A percentile compares a stretch with the other conserved stretches of the same genome.
These are phyloP conservation scores for Binderoboletus segoi DNA, from an alignment of 1,284 basidiomycete species.

Conservation along the genomic window DNA sequence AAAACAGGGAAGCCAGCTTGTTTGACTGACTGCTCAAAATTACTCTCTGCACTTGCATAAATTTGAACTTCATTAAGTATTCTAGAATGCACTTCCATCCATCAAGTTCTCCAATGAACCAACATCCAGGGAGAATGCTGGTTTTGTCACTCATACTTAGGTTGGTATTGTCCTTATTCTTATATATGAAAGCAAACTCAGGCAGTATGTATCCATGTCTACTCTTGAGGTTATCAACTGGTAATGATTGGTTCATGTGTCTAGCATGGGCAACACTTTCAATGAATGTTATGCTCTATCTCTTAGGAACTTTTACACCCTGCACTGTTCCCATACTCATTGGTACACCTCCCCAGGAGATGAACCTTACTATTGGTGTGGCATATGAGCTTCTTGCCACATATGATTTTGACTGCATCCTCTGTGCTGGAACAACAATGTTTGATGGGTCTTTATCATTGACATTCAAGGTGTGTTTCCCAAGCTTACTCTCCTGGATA, in stretches of 20 bases:
- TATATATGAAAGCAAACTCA: slow-evolving; percentile 15
- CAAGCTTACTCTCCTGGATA: background rate
- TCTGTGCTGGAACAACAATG: slow-evolving; percentile 25
- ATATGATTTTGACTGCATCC: slow-evolving; percentile 28
- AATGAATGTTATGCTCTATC: slow-evolving; percentile 24
- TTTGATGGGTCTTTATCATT: slow-evolving; percentile 31
- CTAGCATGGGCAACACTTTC: slow-evolving; percentile 30
- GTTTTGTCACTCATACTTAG: background rate
- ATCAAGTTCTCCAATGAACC: background rate
- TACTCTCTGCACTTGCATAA: no score
- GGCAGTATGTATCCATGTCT: slow-evolving; percentile 13
- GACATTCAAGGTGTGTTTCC: slow-evolving; percentile 26
- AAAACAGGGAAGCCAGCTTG: no score
- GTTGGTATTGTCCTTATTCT: slow-evolving; percentile 2
- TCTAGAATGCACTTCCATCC: background rate
- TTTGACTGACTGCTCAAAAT: no score
- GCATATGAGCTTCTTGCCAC: slow-evolving; percentile 11
- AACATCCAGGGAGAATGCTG: background rate
- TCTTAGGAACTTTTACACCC: slow-evolving; percentile 19
- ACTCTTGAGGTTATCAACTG: background rate
- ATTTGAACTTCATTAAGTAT: no score
- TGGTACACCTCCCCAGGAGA: slow-evolving; percentile 30
- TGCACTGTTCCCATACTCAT: slow-evolving; percentile 22
- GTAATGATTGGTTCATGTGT: background rate
- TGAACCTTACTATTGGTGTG: slow-evolving; percentile 30